These are phyloP conservation scores for Polysphondylium violaceum DNA, from an alignment of 78 protist species.

Conservation along the genomic window DNA sequence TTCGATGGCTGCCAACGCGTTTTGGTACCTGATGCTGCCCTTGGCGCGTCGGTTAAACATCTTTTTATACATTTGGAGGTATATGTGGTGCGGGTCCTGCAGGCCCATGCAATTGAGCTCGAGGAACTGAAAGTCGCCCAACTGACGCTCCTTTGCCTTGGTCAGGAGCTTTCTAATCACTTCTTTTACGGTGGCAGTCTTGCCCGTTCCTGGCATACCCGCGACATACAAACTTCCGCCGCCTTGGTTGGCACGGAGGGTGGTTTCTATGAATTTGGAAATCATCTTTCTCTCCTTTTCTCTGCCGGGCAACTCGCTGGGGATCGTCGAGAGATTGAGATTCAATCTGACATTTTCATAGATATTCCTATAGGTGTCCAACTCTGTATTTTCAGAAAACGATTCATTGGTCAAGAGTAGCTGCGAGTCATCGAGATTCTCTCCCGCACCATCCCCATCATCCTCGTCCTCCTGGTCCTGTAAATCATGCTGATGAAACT, in stretches of 20 bases:
- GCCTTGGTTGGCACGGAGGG: not conserved
- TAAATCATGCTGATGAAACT: too few relatives aligned
- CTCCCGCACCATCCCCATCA: not conserved
- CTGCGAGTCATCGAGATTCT: not conserved
- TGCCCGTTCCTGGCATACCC: conserved; percentile 93
- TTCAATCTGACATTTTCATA: conserved; percentile 30
- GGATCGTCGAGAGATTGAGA: conserved; percentile 35
- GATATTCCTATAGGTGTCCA: not conserved
- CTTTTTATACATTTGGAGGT: conserved; percentile 12
- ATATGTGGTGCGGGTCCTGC: conserved; percentile 44
- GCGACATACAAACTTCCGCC: conserved; percentile 80
- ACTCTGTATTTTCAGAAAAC: not conserved
- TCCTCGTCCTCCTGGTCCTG: not conserved
- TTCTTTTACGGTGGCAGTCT: conserved; percentile 89
- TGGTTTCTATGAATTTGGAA: conserved; percentile 1
- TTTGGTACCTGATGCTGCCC: not conserved
- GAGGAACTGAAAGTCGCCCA: conserved; percentile 20
- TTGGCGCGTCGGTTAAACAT: not conserved
- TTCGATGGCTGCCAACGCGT: conserved; percentile 15
- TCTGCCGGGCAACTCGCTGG: conserved; percentile 53
- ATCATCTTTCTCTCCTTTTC: conserved; percentile 49
- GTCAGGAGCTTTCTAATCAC: conserved; percentile 46
- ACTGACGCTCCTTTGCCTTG: not conserved
- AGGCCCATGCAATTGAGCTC: conserved; percentile 73
- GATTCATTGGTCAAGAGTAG: not conserved